Percentiles rank a stretch among this genome's conserved stretches.
These are phyloP conservation scores for Fusarium irregulare DNA, from an alignment of 2,329 filamentous ascomycete species.

Conservation along the genomic window DNA sequence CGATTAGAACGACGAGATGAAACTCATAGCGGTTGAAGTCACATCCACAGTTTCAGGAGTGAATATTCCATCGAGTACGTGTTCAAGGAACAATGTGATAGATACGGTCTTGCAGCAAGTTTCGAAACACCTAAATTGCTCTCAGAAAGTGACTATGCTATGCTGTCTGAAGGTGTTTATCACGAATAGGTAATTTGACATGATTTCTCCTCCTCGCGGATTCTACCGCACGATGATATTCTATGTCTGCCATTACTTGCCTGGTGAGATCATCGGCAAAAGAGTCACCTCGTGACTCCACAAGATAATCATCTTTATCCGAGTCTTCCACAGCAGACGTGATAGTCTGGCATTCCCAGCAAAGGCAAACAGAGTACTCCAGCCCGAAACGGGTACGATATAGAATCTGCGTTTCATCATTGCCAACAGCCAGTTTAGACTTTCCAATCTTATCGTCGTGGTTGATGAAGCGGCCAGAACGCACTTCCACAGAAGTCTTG, in stretches of 20 bases:
- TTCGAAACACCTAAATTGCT: background rate
- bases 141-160: background rate
- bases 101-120: no score
- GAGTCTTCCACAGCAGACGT: conserved; percentile 28
- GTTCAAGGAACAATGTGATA: background rate
- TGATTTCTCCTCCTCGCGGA: conserved; percentile 30
- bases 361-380: conserved; percentile 32
- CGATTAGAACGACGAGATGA: conserved; percentile 22
- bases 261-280: conserved; percentile 2
- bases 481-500: conserved; percentile 20
- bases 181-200: conserved; percentile 14
- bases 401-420: conserved; percentile 28
- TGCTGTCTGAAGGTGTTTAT: background rate
- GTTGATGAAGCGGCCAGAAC: conserved; percentile 46
- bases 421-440: conserved; percentile 13
- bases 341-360: conserved; percentile 40
- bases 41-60: conserved; percentile 23
- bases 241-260: conserved; percentile 10
- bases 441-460: conserved; percentile 39
- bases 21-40: conserved; percentile 28
- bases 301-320: conserved; percentile 5
- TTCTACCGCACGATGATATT: conserved; percentile 32
- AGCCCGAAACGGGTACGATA: conserved; percentile 35
- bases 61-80: conserved; percentile 37
- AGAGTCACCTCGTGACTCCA: background rate